Conservation (phyloP, 2,329 filamentous ascomycete genomes). For the Purpureocillium takamizusanense region DNA sequence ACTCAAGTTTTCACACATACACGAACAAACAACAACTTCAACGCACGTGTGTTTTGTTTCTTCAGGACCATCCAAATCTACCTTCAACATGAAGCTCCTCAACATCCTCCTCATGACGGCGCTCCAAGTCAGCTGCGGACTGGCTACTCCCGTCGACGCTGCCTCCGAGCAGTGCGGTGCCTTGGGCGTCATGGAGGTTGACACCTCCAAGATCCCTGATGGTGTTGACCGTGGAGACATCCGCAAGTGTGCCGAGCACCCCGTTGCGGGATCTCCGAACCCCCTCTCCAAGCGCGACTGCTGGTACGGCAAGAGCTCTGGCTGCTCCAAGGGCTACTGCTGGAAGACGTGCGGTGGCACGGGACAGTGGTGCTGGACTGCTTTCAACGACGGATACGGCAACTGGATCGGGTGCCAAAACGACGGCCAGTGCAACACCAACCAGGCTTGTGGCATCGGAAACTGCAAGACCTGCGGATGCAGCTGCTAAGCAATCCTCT, state of each 20-base stretch:
- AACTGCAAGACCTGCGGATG: conserved; percentile 4
- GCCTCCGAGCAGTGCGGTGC: neutral
- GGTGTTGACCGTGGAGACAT: neutral
- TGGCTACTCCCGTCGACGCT: neutral
- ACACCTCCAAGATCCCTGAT: neutral
- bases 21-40: no score
- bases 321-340: conserved; percentile 4
- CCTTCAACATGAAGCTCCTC: conserved; percentile 1
- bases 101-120: neutral
- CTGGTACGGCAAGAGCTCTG: conserved; percentile 1
- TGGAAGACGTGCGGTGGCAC: conserved; percentile 1
- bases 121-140: neutral
- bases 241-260: conserved; percentile 3
- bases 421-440: conserved; percentile 2
- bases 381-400: conserved; percentile 2
- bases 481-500: conserved; percentile 2
- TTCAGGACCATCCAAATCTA: no score
- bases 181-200: conserved; percentile 3
- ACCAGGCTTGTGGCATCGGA: conserved; percentile 1
- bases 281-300: conserved; percentile 1
- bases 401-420: conserved; percentile 1
- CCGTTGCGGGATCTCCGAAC: neutral
- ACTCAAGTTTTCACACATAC: no score
- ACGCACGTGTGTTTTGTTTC: no score
- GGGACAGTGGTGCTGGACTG: conserved; percentile 5